phyloP scores from a whole-genome alignment of 164 flowering plant genomes.

The Berberis vulgaris region DNA sequence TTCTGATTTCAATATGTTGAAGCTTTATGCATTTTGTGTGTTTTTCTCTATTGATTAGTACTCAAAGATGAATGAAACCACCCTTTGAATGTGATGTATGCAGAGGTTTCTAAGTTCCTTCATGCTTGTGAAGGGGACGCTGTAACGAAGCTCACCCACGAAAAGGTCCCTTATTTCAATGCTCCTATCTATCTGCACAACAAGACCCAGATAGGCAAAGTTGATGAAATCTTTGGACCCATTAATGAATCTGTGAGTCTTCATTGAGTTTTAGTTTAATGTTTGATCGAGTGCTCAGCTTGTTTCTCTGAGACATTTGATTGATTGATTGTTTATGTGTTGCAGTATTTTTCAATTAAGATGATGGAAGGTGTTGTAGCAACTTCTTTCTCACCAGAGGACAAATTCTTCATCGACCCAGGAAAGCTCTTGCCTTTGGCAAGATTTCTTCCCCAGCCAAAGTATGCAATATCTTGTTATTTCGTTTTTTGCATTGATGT shows the following conservation, averaged over 20 bases:
- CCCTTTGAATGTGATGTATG: background rate
- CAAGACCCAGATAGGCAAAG: constrained; percentile 95
- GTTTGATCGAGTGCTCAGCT: background rate
- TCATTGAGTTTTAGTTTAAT: background rate
- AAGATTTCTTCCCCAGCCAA: constrained; percentile 92
- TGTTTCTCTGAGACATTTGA: background rate
- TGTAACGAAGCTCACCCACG: constrained; percentile 79
- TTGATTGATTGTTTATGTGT: background rate
- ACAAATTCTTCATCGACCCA: constrained; percentile 91
- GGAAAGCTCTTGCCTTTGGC: constrained; percentile 82
- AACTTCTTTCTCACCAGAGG: constrained; percentile 67
- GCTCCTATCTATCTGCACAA: constrained; percentile 88
- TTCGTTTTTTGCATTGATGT: too few species aligned
- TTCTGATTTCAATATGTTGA: too few species aligned
- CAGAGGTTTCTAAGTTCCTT: constrained; percentile 79
- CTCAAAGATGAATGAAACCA: too few species aligned
- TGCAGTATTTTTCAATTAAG: constrained; percentile 76
- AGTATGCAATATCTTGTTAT: constrained; percentile 37
- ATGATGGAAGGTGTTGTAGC: constrained; percentile 98
- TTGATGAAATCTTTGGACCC: constrained; percentile 97
- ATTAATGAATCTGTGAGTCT: constrained; percentile 85
- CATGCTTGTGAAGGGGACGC: constrained; percentile 98
- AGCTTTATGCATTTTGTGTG: too few species aligned
- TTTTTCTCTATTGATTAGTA: too few species aligned
- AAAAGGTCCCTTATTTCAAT: constrained; percentile 88